These are phyloP conservation scores for Apiotrichum mycotoxinovorans DNA, from an alignment of 1,284 basidiomycete genomes.

Conservation along the genomic window DNA sequence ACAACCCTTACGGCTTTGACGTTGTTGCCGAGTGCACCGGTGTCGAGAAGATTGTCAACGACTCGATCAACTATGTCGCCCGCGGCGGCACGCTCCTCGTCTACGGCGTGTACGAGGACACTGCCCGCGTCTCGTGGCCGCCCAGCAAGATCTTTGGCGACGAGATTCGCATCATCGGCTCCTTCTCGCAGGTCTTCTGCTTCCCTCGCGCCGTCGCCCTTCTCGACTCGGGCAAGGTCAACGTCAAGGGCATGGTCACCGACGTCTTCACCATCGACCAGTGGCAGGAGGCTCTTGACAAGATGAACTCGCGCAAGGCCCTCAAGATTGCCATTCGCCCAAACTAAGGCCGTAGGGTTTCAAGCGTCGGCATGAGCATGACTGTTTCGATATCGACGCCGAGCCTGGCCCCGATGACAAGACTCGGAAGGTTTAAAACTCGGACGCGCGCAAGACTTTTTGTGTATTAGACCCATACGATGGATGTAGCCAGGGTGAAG, in stretches of 20 bases:
- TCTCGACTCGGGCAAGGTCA: conserved; percentile 76
- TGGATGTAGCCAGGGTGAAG: conserved; percentile 6
- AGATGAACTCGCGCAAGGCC: conserved; percentile 60
- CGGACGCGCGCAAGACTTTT: too few species aligned
- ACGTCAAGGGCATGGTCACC: conserved; percentile 76
- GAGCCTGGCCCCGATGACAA: too few species aligned
- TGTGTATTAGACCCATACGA: not conserved
- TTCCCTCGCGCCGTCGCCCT: conserved; percentile 85
- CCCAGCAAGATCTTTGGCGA: conserved; percentile 80
- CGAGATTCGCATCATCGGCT: conserved; percentile 80
- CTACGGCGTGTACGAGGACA: conserved; percentile 64
- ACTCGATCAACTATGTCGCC: conserved; percentile 76
- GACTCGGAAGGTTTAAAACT: too few species aligned
- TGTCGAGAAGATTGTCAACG: conserved; percentile 71
- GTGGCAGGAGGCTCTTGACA: conserved; percentile 75
- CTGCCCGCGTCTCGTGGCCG: conserved; percentile 73
- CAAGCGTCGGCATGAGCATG: too few species aligned
- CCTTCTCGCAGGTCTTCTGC: conserved; percentile 77
- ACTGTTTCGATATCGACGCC: too few species aligned
- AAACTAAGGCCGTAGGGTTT: conserved; percentile 13
- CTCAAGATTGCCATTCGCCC: conserved; percentile 51
- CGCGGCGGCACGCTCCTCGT: conserved; percentile 53
- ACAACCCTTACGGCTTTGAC: conserved; percentile 80
- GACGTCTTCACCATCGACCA: conserved; percentile 71
- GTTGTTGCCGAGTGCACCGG: conserved; percentile 85